Percentiles rank a stretch among this genome's conserved stretches.
These are phyloP conservation scores for Prunus armeniaca DNA, from an alignment of 306 rosid species.

Conservation along the genomic window DNA sequence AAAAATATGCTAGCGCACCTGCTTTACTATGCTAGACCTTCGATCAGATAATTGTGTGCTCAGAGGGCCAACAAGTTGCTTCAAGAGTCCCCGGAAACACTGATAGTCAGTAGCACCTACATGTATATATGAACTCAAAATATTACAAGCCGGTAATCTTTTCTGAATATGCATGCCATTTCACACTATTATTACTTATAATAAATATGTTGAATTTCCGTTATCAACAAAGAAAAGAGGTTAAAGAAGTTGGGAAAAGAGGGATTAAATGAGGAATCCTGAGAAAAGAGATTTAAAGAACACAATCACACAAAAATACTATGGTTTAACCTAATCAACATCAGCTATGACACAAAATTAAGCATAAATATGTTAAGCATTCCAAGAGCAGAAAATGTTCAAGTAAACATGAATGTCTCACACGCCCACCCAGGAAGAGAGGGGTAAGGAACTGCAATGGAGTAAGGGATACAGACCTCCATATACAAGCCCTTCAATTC, in stretches of 20 bases:
- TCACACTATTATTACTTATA: neutral
- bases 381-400: no score
- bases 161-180: constrained; percentile 3
- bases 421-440: neutral
- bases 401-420: neutral
- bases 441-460: neutral
- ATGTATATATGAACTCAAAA: neutral
- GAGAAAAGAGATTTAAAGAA: neutral
- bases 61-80: constrained; percentile 93
- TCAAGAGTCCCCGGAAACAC: constrained; percentile 76
- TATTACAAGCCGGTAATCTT: neutral
- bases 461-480: constrained; percentile 68
- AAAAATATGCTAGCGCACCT: constrained; percentile 47
- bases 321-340: neutral
- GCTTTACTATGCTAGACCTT: constrained; percentile 97
- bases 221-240: neutral
- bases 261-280: neutral
- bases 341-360: neutral
- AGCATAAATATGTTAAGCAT: neutral
- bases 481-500: constrained; percentile 85
- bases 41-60: constrained; percentile 91
- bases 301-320: neutral
- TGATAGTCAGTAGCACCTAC: constrained; percentile 88
- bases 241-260: neutral
- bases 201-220: neutral